Evolutionary conservation across 2,329 filamentous ascomycete genomes (phyloP).

Genomic region (Plectosphaerella sp.): DNA sequence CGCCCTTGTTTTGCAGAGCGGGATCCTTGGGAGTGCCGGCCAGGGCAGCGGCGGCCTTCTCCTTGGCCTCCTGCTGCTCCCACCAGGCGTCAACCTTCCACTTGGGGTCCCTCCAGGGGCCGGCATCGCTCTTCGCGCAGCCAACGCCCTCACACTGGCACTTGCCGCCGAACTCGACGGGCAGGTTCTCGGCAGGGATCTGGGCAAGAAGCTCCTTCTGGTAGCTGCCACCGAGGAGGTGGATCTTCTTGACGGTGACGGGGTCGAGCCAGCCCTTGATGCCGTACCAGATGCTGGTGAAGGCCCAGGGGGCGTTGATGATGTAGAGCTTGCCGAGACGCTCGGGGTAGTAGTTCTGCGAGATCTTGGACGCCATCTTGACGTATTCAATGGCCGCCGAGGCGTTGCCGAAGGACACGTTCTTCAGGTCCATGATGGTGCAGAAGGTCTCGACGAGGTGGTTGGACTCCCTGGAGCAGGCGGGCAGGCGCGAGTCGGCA

Average conservation of each 20-base stretch:
- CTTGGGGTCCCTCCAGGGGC: constrained; percentile 79
- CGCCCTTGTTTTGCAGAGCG: constrained; percentile 31
- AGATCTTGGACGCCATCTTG: constrained; percentile 77
- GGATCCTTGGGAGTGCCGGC: constrained; percentile 2
- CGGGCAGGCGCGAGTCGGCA: constrained; percentile 85
- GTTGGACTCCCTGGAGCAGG: constrained; percentile 88
- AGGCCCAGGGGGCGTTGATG: constrained; percentile 97
- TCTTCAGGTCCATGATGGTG: constrained; percentile 97
- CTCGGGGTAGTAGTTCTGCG: constrained; percentile 99
- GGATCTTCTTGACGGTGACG: constrained; percentile 93
- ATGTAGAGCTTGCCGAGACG: constrained; percentile 92
- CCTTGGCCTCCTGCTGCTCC: constrained; percentile 42
- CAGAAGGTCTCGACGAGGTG: constrained; percentile 95
- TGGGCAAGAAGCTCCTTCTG: constrained; percentile 80
- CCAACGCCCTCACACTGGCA: constrained; percentile 69
- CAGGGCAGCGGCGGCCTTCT: constrained; percentile 19
- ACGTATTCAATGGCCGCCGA: constrained; percentile 86
- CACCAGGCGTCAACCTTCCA: constrained; percentile 64
- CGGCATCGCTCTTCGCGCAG: constrained; percentile 81
- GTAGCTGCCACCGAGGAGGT: constrained; percentile 79
- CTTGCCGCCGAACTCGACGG: constrained; percentile 75
- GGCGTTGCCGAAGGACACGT: constrained; percentile 78
- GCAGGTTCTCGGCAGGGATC: constrained; percentile 85
- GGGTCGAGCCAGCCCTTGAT: constrained; percentile 95
- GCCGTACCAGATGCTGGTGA: constrained; percentile 77